Evolutionary conservation across 805 yeast genomes (phyloP).

Genomic region (Candida loeiensis): DNA sequence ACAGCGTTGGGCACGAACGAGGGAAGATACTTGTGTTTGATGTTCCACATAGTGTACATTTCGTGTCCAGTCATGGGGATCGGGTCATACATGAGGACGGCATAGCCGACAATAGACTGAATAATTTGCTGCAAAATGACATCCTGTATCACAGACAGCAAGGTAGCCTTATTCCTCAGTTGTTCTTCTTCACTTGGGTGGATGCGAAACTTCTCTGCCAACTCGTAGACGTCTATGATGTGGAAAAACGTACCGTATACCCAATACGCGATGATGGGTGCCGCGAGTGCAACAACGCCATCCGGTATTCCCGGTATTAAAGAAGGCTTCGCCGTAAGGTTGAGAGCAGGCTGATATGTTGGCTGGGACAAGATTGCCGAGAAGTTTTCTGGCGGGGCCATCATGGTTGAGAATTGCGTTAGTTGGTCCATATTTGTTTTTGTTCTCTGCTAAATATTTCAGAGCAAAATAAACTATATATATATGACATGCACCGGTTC

Average conservation of each 20-base stretch:
- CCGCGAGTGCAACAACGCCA: slow-evolving; percentile 62
- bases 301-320: slow-evolving; percentile 66
- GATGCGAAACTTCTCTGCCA: slow-evolving; percentile 81
- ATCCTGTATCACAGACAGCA: slow-evolving; percentile 68
- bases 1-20: slow-evolving; percentile 44
- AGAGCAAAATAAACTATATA: neutral
- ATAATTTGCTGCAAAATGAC: slow-evolving; percentile 82
- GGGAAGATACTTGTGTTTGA: slow-evolving; percentile 36
- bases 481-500: neutral
- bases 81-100: slow-evolving; percentile 55
- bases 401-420: neutral
- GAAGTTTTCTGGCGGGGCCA: slow-evolving; percentile 4
- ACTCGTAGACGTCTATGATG: slow-evolving; percentile 64
- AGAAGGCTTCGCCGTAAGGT: slow-evolving; percentile 29
- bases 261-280: slow-evolving; percentile 89
- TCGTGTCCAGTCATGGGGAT: slow-evolving; percentile 51
- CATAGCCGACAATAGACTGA: slow-evolving; percentile 69
- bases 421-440: neutral
- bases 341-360: slow-evolving; percentile 12
- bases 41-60: slow-evolving; percentile 43
- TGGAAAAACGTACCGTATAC: slow-evolving; percentile 68
- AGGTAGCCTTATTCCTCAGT: slow-evolving; percentile 69
- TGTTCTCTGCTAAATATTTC: no score
- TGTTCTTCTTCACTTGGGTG: slow-evolving; percentile 88
- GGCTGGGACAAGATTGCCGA: slow-evolving; percentile 6